Base-by-base conservation (phyloP, 805 yeast genomes). In the Kodamaea laetipori region DNA sequence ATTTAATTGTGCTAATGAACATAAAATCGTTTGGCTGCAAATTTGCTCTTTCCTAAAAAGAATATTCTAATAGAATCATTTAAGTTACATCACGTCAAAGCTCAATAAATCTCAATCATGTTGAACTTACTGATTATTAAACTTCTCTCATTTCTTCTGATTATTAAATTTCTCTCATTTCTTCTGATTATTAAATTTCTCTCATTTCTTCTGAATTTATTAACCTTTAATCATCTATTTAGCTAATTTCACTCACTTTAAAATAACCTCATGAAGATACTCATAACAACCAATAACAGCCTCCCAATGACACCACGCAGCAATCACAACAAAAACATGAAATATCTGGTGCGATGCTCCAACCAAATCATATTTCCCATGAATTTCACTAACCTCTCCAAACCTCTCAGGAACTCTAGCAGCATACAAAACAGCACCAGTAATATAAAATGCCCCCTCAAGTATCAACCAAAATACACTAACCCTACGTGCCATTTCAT, bases 281-380 rank as follows among this genome's bases (percentile, higher is more conserved):
- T n/a, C 16, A 21, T 31, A 38, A 21, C 35, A 28, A n/a, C 37
- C 37, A n/a, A 41, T 24, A 26, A 89, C 66, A 0, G 84, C 95
- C 43, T 54, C 69, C 62, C 84, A 78, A 64, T 90, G 97, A 45
- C 84, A 84, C 43, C 66, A 69, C 0, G 95, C 86, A 10, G 95
- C 95, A 9, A 81, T 51, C 0, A 87, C 90, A 6, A 88, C 95
- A 54, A 85, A 61, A 7, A 84, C 62, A 60, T 88, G 96, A 58
- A 89, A 88, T 7, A 89, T 74, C 57, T 89, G 96, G 60, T 89
- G 97, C 5, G 95, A 84, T 51, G 86, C 85, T 1, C 95, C 95
- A 63, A 78, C 73, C 8, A 78, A 55, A 52, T 88, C 96, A 58
- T 75, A 86, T 15, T 30, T 51, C 2, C 71, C 72, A 1, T 54